Conservation (phyloP, 2,329 filamentous ascomycete genomes). For the Fusarium sp. region DNA sequence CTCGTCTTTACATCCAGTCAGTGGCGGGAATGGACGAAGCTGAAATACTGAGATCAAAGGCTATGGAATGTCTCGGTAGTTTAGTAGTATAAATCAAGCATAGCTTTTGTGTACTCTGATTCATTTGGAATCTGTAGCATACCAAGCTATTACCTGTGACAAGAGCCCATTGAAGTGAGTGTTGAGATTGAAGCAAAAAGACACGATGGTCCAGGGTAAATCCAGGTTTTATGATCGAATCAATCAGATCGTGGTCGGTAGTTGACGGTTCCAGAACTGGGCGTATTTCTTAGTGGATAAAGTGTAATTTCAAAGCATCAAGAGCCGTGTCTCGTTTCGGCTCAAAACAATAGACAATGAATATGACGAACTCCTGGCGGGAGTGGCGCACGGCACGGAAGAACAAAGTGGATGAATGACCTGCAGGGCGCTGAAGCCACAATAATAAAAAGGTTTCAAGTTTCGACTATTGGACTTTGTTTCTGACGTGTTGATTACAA, state of each 20-base stretch:
- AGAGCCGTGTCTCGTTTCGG: conserved; percentile 23
- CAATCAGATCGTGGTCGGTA: neutral
- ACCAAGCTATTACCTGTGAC: neutral
- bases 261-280: neutral
- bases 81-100: neutral
- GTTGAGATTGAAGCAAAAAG: neutral
- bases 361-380: conserved; percentile 1
- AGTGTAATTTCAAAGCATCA: neutral
- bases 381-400: conserved; percentile 17
- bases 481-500: neutral
- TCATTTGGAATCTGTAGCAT: neutral
- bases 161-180: neutral
- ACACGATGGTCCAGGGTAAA: conserved; percentile 1
- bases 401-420: conserved; percentile 1
- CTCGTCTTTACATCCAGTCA: neutral
- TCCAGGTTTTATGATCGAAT: neutral
- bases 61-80: neutral
- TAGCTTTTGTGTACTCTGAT: neutral
- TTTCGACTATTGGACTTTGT: neutral
- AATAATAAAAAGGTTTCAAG: neutral
- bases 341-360: conserved; percentile 7
- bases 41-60: neutral
- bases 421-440: conserved; percentile 21
- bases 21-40: no score
- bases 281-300: neutral